These are phyloP conservation scores for Cryptococcus sp. DNA, from an alignment of 1,284 basidiomycete genomes.

Conservation along the genomic window DNA sequence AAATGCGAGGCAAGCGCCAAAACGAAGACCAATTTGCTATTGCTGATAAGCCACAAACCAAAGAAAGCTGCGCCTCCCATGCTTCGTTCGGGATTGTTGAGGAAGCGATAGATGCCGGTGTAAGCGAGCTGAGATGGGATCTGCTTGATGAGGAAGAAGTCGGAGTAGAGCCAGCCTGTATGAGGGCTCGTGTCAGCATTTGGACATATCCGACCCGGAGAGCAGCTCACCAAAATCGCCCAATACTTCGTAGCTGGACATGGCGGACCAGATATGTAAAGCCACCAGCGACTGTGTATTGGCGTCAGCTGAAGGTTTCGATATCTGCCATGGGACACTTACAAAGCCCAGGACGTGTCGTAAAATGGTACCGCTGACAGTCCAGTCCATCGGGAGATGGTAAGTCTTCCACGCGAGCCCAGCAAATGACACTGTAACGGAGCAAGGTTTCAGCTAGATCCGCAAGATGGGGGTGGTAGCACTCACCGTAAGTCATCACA, in stretches of 20 bases:
- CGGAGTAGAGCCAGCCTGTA: slow-evolving; percentile 92
- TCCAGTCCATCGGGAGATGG: slow-evolving; percentile 76
- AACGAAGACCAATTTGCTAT: slow-evolving; percentile 78
- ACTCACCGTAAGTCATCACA: slow-evolving; percentile 89
- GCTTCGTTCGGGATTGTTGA: slow-evolving; percentile 90
- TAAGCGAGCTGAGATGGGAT: slow-evolving; percentile 90
- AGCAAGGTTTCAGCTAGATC: slow-evolving; percentile 11
- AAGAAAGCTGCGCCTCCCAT: slow-evolving; percentile 96
- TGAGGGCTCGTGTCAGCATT: background rate
- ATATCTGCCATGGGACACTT: slow-evolving; percentile 43
- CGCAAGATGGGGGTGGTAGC: background rate
- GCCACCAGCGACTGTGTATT: slow-evolving; percentile 70
- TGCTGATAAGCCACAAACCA: slow-evolving; percentile 85
- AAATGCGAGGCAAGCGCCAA: slow-evolving; percentile 84
- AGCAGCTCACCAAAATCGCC: slow-evolving; percentile 73
- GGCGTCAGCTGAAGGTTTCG: slow-evolving; percentile 11
- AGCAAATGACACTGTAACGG: slow-evolving; percentile 68
- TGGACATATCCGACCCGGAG: background rate
- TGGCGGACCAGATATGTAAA: slow-evolving; percentile 87
- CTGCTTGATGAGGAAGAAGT: slow-evolving; percentile 91
- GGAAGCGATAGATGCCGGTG: slow-evolving; percentile 93
- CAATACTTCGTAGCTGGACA: slow-evolving; percentile 87
- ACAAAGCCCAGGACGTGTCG: slow-evolving; percentile 83
- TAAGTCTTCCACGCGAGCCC: slow-evolving; percentile 87
- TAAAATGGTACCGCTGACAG: slow-evolving; percentile 82